A percentile compares a stretch with the other conserved stretches of the same genome.
Conservation (phyloP, 179 eudicot species). For the Drosera spatulata region DNA sequence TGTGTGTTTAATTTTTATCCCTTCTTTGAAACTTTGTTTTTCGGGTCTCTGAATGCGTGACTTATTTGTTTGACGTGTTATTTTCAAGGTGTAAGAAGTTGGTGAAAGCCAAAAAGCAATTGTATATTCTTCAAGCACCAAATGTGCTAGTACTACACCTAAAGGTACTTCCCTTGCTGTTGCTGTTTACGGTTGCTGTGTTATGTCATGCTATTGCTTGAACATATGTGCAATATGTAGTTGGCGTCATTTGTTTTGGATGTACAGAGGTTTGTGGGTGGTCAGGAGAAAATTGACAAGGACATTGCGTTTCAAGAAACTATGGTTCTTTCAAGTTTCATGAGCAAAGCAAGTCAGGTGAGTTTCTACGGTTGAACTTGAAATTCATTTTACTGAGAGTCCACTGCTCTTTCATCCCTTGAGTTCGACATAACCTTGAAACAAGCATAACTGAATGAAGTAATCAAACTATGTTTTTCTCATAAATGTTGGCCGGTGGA, state of each 20-base stretch:
- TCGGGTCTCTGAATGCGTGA: neutral
- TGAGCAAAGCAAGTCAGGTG: slow-evolving; percentile 89
- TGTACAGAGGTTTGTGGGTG: slow-evolving; percentile 82
- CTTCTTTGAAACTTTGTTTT: neutral
- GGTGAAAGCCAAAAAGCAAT: slow-evolving; percentile 88
- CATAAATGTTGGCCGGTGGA: no score
- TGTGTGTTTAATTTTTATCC: neutral
- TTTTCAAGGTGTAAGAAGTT: slow-evolving; percentile 74
- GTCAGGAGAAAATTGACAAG: slow-evolving; percentile 84
- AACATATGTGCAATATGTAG: neutral
- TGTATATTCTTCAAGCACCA: slow-evolving; percentile 93
- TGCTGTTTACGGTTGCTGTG: slow-evolving; percentile 4
- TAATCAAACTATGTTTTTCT: no score
- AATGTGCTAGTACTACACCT: slow-evolving; percentile 93
- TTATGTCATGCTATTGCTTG: neutral
- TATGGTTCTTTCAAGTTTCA: slow-evolving; percentile 85
- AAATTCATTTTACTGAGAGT: neutral
- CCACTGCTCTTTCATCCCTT: neutral
- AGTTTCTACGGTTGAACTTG: slow-evolving; percentile 6
- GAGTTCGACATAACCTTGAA: no score
- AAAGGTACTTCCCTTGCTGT: slow-evolving; percentile 33
- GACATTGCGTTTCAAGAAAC: slow-evolving; percentile 71
- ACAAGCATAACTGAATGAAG: no score
- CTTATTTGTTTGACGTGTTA: slow-evolving; percentile 3
- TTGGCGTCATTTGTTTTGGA: slow-evolving; percentile 1